Base-by-base conservation (phyloP, 306 rosid genomes). In the Heteromeles arbutifolia region DNA sequence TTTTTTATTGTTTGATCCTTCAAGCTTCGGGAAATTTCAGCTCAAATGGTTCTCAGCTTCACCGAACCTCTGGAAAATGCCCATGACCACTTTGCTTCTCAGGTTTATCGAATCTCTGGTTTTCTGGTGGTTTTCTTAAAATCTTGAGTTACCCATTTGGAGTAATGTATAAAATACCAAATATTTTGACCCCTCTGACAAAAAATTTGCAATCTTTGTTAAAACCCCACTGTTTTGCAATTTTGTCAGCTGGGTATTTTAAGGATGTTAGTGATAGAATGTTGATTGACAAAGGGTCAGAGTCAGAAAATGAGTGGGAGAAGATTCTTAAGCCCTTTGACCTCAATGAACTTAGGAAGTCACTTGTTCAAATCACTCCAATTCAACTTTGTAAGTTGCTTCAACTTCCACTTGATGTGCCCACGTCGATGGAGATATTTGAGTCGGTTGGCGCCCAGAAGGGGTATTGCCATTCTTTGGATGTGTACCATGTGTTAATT, bases 301-400 rank as follows among this genome's bases (percentile, higher is more conserved):
- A 86, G 73, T 83, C 84, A 41, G 96, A 86, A 77, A 86, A 83
- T 0, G 96, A 90, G 70, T 92, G 99, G 99, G 96, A 86, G 79
- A 92, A 78, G 76, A 68, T 95, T n/a, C 90, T 90, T 39, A 87
- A 88, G 80, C 99, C 97, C 12, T 95, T 87, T 74, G 97, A 85
- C 84, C 89, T 90, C 48, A 77, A 87, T 74, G 89, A 90, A 74
- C 99, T 90, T 71, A 83, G 78, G 73, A 85, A 84, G 73, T 85
- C 91, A 6, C 85, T 83, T 29, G 75, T 77, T 81, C 80, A 52
- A 68, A 84, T 95, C 58, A 81, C 90, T 78, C 96, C 99, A 52
- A 45, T 71, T 78, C 93, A 95, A 82, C 96, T 95, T 32, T 83
- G 82, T 69, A 88, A 85, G 79, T 77, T 95, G 80, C 84, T 95